Percentiles rank a stretch among this genome's conserved stretches.
These are phyloP conservation scores for Dictyostelium purpureum DNA, from an alignment of 78 protist species.

Conservation along the genomic window DNA sequence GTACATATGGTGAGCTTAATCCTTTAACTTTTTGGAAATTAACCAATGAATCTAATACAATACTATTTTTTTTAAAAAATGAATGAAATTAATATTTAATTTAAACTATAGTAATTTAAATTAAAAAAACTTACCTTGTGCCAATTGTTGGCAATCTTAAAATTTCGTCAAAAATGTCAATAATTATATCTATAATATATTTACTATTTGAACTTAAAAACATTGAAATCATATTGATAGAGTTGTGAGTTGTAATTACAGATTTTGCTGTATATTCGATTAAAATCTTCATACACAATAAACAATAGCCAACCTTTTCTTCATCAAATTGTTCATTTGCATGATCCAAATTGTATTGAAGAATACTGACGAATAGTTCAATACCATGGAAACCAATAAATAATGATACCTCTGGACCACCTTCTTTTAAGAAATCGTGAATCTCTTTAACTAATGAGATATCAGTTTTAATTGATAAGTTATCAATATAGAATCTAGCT, in stretches of 20 bases:
- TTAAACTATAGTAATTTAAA: neutral
- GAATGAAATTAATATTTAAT: neutral
- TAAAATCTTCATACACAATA: neutral
- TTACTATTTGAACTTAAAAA: slow-evolving; percentile 16
- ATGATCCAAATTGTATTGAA: slow-evolving; percentile 16
- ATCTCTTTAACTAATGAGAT: neutral
- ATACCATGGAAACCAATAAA: slow-evolving; percentile 27
- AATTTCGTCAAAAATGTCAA: slow-evolving; percentile 26
- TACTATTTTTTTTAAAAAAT: neutral
- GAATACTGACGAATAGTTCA: neutral
- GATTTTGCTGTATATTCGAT: slow-evolving; percentile 19
- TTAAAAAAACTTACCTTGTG: neutral
- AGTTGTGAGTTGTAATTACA: neutral
- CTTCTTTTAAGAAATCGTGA: slow-evolving; percentile 1
- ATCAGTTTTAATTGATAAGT: neutral
- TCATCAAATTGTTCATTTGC: neutral
- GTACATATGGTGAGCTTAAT: slow-evolving; percentile 9
- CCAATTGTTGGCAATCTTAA: neutral
- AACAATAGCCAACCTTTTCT: slow-evolving; percentile 34
- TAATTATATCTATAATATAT: slow-evolving; percentile 6
- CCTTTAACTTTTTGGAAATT: neutral
- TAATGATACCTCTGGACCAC: slow-evolving; percentile 20
- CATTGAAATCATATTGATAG: slow-evolving; percentile 5
- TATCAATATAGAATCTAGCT: slow-evolving; percentile 10
- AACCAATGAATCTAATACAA: neutral